Base-by-base conservation (phyloP, 352 stramenopile genomes). In the Phytophthora litchii region DNA sequence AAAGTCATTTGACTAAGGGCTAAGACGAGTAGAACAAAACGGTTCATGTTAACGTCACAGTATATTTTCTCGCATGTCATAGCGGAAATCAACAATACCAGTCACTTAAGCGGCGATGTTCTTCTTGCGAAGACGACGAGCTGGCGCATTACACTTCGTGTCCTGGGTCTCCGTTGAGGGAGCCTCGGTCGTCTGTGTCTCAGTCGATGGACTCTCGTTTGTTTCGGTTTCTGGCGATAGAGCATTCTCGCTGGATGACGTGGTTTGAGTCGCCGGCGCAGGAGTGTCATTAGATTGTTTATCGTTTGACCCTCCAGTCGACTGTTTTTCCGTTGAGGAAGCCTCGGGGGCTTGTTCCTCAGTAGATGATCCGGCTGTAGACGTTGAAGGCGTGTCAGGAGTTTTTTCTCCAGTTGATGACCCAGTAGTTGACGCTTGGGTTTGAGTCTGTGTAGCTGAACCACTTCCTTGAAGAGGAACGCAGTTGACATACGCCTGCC, bases 401-500 rank as follows among this genome's bases (percentile, higher is more conserved):
- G 29, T 43, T 35, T 41, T 34, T 7, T 29, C 46, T 23, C 19
- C 46, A 37, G 9, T 25, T 0, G 44, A 51, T 3, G 55, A 46
- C 1, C 40, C 49, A n/a, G 21, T 41, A 45, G 25, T 42, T 2
- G 62, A 51, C 14, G 50, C 16, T 17, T 64, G 56, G 2, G 47
- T 53, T 47, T 59, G 56, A 0, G 47, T 54, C 32, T 50, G 29
- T 13, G 29, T 58, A 8, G 50, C 20, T 1, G 42, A 48, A 1
- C 54, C 53, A 17, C 49, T 56, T 25, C 61, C 61, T 38, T 60
- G 50, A 6, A 66, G n/a, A 20, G 60, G 60, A n/a, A 64, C 47
- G 9, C 60, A 69, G 19, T 69, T 69, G 19, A 69, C 60, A 62
- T 80, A 85, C 27, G 64, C 59, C 38, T 83, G 76, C 63, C 67